phyloP scores from a whole-genome alignment of 2,329 filamentous ascomycete genomes.

The Paecilomyces formosus region DNA sequence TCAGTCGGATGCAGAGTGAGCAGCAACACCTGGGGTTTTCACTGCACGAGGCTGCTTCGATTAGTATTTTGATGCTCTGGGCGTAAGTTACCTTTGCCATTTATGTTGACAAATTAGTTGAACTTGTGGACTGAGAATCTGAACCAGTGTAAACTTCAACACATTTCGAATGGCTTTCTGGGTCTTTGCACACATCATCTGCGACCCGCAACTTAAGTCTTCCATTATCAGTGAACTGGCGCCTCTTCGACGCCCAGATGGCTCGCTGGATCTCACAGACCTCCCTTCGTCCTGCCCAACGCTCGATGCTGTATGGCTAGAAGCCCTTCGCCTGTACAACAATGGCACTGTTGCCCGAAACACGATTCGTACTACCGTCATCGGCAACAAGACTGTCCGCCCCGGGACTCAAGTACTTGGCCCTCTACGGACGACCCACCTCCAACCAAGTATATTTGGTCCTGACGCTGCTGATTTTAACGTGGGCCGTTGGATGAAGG shows the following conservation, averaged over 20 bases:
- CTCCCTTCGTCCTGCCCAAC: background rate
- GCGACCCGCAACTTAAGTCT: background rate
- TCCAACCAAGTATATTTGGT: background rate
- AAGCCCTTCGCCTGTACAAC: background rate
- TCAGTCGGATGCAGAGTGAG: background rate
- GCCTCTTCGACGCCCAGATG: background rate
- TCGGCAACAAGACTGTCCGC: background rate
- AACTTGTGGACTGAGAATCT: background rate
- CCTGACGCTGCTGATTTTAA: background rate
- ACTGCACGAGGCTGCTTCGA: background rate
- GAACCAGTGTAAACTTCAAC: background rate
- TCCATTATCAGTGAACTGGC: background rate
- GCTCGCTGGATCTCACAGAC: background rate
- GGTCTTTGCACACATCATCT: background rate
- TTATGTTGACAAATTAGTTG: background rate
- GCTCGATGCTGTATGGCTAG: background rate
- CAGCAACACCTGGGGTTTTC: background rate
- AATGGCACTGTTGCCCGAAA: background rate
- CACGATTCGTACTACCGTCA: background rate
- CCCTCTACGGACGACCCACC: background rate
- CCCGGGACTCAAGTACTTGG: background rate
- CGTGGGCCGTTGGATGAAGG: background rate
- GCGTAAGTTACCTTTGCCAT: background rate
- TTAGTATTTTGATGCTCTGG: background rate
- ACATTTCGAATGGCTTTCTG: background rate